Percentiles rank a stretch among this genome's conserved stretches.
Conservation (phyloP, 345 rosid genomes). For the Citrus medica region DNA sequence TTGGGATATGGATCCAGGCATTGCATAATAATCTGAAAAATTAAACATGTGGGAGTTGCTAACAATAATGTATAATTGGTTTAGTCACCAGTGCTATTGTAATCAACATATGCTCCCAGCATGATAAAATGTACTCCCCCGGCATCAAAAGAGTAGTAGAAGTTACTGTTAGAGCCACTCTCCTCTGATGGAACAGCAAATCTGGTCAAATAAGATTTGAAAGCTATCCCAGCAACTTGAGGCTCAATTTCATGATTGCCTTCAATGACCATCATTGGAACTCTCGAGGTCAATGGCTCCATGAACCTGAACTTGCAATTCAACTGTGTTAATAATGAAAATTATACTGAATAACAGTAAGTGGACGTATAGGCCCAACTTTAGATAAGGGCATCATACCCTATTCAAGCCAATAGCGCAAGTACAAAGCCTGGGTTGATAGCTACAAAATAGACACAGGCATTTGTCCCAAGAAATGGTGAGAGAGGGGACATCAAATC, state of each 20-base stretch:
- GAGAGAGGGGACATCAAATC: neutral
- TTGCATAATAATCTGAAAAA: neutral
- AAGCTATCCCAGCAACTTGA: slow-evolving; percentile 61
- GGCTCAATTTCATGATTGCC: slow-evolving; percentile 94
- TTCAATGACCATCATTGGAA: slow-evolving; percentile 84
- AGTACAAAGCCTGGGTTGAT: neutral
- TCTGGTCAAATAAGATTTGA: slow-evolving; percentile 69
- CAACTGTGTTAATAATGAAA: slow-evolving; percentile 1
- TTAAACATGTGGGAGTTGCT: neutral
- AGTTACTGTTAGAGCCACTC: slow-evolving; percentile 62
- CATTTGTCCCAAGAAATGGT: neutral
- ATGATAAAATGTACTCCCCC: slow-evolving; percentile 81
- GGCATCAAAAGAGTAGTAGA: slow-evolving; percentile 84
- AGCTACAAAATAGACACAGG: too few relatives aligned
- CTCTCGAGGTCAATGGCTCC: slow-evolving; percentile 74
- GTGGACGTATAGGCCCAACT: neutral
- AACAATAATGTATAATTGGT: too few relatives aligned
- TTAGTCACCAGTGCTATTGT: slow-evolving; percentile 54
- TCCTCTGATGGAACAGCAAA: slow-evolving; percentile 74
- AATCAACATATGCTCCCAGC: slow-evolving; percentile 84
- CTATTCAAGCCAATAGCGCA: neutral
- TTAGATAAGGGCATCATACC: neutral
- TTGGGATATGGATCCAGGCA: neutral
- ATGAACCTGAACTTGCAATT: slow-evolving; percentile 56
- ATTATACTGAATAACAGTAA: neutral